Conservation (phyloP, 164 flowering plant genomes). For the Vitis rotundifolia region DNA sequence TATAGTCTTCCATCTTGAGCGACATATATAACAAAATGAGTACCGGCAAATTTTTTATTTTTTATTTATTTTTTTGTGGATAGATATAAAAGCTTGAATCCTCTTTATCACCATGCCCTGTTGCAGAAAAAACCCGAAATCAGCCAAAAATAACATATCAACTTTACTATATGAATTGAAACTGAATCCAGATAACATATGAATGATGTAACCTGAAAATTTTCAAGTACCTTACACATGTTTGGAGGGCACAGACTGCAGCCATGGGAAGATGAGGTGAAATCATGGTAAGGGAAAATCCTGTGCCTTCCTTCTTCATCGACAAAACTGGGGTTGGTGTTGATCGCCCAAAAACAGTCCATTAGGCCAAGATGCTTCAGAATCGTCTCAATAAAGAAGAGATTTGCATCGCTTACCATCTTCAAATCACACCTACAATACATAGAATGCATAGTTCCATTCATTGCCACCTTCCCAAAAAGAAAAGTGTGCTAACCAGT, state of each 20-base stretch:
- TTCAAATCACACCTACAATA: conserved; percentile 76
- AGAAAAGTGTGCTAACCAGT: background rate
- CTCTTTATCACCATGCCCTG: conserved; percentile 62
- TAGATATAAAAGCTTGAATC: conserved; percentile 34
- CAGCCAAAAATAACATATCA: too few species aligned
- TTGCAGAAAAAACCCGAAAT: background rate
- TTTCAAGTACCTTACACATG: too few species aligned
- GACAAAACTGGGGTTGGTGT: conserved; percentile 69
- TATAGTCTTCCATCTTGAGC: background rate
- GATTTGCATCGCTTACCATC: conserved; percentile 81
- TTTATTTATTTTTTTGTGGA: too few species aligned
- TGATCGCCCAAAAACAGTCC: conserved; percentile 66
- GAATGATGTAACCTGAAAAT: too few species aligned
- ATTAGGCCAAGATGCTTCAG: conserved; percentile 60
- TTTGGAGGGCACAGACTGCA: too few species aligned
- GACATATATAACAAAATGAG: too few species aligned
- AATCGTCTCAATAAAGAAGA: conserved; percentile 82
- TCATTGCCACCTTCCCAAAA: background rate
- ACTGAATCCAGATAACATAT: too few species aligned
- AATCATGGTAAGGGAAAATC: conserved; percentile 69
- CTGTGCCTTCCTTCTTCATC: conserved; percentile 69
- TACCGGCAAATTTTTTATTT: too few species aligned
- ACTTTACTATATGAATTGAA: too few species aligned
- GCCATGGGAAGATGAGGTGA: conserved; percentile 44
- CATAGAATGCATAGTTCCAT: background rate